These are phyloP conservation scores for Mimosa pudica DNA, from an alignment of 306 rosid species.

Conservation along the genomic window DNA sequence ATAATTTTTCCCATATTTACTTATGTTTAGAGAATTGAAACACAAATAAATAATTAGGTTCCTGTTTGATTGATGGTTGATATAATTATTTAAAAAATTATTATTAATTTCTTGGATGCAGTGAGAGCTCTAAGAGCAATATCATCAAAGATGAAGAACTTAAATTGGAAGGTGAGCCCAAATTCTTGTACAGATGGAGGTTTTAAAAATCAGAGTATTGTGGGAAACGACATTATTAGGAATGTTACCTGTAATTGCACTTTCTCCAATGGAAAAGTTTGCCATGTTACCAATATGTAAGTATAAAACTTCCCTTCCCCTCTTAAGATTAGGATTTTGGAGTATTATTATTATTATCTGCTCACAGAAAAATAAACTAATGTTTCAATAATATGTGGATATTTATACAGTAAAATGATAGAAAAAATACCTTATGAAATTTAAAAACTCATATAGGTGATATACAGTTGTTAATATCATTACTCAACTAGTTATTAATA, in stretches of 20 bases:
- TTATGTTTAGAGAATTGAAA: neutral
- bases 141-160: conserved; percentile 43
- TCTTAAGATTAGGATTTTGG: too few relatives aligned
- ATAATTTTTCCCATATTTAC: neutral
- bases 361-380: too few relatives aligned
- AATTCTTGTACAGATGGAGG: conserved; percentile 53
- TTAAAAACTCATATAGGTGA: too few relatives aligned
- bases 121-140: conserved; percentile 56
- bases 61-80: neutral
- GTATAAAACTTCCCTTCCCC: neutral
- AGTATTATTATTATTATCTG: too few relatives aligned
- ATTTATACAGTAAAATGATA: too few relatives aligned
- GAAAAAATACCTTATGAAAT: too few relatives aligned
- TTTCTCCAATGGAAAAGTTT: conserved; percentile 34
- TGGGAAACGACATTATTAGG: neutral
- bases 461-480: too few relatives aligned
- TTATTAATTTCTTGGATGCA: conserved; percentile 27
- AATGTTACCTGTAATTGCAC: conserved; percentile 65
- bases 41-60: neutral
- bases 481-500: too few relatives aligned
- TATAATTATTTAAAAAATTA: neutral
- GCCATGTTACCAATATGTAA: conserved; percentile 67
- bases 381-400: too few relatives aligned
- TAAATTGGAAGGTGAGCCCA: conserved; percentile 53
- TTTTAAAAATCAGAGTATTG: neutral